Evolutionary conservation across 1,139 yeast species (phyloP), one percentile per base, ranked within the genome.

Genomic region (Yamadazyma blattariae): DNA sequence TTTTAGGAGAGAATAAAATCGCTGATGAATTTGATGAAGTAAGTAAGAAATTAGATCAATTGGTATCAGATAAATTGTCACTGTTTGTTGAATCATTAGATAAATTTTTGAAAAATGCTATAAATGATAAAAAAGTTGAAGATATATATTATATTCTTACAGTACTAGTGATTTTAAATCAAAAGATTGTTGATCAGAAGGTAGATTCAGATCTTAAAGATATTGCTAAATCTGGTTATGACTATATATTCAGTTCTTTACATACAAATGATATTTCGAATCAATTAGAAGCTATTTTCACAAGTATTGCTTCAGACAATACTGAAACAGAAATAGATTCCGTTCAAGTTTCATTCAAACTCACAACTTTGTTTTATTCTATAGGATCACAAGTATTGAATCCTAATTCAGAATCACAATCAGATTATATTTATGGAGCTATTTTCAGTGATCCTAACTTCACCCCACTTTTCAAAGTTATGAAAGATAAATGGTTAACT

Each of bases 401-500:
- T 30, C 43, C 46, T 11, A 14, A 9, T 1, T 29, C 33, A 1
- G 25, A 31, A 10, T 38, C 36, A 17, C 27, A 41, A 9, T 19
- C 29, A 9, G 51, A 47, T 13, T 51, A 46, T 27, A 45, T 48
- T 7, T 41, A 46, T 29, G 56, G 61, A 2, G 48, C 47, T 25
- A 45, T 61, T 5, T 64, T 59, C 36, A 41, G 47, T 35, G 47
- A 52, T 13, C 33, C 39, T 2, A 29, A 37, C 10, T 40, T 49
- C 8, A 51, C 40, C 14, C 36, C 37, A 0, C 30, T 41, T 2
- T 67, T 64, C 37, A 38, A 47, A 4, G 29, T 36, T 9, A 34
- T 44, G 12, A 67, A 67, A 42, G 57, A 61, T 34, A 38, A 51
- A 9, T 66, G 71, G 71, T 25, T 46, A 4, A 24, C 12, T 3